A percentile compares a stretch with the other conserved stretches of the same genome.
Conservation (phyloP, 306 rosid genomes). For the Betula pendula region DNA sequence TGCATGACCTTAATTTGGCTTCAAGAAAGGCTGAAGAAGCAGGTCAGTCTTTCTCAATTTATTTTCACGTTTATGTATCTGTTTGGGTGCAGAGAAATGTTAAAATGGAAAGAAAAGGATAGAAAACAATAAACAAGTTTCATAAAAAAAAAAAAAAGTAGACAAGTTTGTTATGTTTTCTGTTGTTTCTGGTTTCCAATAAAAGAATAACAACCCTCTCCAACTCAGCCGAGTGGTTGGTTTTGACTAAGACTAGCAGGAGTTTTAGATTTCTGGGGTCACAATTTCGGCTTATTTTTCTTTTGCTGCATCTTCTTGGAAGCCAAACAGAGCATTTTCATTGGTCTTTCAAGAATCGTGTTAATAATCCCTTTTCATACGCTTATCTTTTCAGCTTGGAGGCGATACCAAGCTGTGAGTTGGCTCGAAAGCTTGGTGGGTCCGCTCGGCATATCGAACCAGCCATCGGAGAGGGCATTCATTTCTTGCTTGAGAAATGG, state of each 20-base stretch:
- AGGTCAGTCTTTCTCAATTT: slow-evolving; percentile 41
- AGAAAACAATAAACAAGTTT: too few relatives aligned
- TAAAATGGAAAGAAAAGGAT: slow-evolving; percentile 1
- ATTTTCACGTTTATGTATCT: slow-evolving; percentile 1
- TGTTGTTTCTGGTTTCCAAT: slow-evolving; percentile 1
- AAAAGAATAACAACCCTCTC: neutral
- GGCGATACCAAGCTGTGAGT: slow-evolving; percentile 78
- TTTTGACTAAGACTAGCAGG: neutral
- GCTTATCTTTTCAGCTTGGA: slow-evolving; percentile 59
- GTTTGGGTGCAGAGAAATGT: slow-evolving; percentile 1
- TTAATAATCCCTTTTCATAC: neutral
- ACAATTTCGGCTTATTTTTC: neutral
- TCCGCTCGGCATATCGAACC: slow-evolving; percentile 61
- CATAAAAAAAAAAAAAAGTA: too few relatives aligned
- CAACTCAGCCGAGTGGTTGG: neutral
- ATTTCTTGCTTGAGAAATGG: slow-evolving; percentile 95
- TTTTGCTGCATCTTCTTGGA: neutral
- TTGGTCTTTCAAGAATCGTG: slow-evolving; percentile 10
- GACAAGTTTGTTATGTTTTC: neutral
- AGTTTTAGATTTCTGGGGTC: neutral
- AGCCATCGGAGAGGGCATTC: slow-evolving; percentile 79
- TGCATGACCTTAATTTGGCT: slow-evolving; percentile 70
- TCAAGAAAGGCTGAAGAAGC: slow-evolving; percentile 96
- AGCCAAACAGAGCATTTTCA: neutral
- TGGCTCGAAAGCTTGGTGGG: slow-evolving; percentile 88